Evolutionary conservation across 176 grass and related monocot genomes (phyloP).

Genomic region (Carex myosuroides): DNA sequence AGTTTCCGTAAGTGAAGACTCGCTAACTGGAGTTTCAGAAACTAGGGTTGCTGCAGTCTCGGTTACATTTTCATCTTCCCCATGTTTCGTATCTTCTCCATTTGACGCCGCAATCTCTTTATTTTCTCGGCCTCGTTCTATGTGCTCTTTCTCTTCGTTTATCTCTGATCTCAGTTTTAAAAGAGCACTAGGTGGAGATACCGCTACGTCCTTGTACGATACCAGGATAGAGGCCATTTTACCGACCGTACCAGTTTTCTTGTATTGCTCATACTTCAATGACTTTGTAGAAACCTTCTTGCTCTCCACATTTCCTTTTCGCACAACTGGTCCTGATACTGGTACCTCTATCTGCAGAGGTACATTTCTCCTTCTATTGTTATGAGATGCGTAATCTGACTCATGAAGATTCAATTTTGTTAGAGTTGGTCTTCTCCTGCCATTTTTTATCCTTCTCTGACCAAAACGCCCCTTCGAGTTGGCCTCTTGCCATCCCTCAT

Average conservation of each 20-base stretch:
- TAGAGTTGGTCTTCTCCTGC: constrained; percentile 36
- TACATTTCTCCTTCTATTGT: neutral
- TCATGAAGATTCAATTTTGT: constrained; percentile 48
- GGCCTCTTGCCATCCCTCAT: constrained; percentile 97
- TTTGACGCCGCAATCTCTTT: constrained; percentile 27
- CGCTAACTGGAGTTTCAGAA: constrained; percentile 9
- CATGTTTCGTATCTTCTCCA: constrained; percentile 44
- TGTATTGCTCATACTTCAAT: neutral
- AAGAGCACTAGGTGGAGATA: constrained; percentile 70
- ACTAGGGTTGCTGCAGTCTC: constrained; percentile 42
- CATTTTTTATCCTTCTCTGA: constrained; percentile 51
- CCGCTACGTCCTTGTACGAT: constrained; percentile 96
- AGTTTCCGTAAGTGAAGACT: constrained; percentile 29
- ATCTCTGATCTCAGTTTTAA: constrained; percentile 66
- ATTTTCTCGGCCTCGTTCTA: constrained; percentile 22
- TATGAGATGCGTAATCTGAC: constrained; percentile 26
- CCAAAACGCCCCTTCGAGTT: constrained; percentile 56
- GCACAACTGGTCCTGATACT: neutral
- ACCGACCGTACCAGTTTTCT: constrained; percentile 16
- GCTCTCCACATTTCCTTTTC: neutral
- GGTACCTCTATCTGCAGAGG: constrained; percentile 1
- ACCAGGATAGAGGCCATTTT: constrained; percentile 67
- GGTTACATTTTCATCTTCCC: constrained; percentile 36
- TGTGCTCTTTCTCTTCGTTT: constrained; percentile 39
- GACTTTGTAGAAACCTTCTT: constrained; percentile 5